A percentile compares a stretch with the other conserved stretches of the same genome.
Evolutionary conservation across 345 rosid genomes (phyloP).

Genomic region (Eutrema japonicum): DNA sequence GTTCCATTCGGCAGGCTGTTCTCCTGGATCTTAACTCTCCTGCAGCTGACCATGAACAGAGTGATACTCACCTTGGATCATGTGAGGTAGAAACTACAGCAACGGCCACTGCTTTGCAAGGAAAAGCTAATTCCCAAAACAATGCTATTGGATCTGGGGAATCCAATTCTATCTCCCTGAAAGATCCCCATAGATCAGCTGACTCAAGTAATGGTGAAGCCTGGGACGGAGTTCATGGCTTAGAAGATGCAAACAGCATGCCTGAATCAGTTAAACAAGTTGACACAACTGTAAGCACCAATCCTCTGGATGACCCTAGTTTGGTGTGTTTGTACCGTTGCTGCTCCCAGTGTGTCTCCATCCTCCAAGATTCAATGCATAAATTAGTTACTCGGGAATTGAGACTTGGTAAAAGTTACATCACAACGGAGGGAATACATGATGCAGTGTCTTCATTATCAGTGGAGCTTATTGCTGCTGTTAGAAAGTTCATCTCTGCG

Average conservation of each 20-base stretch:
- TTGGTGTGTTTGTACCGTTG: slow-evolving; percentile 62
- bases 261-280: slow-evolving; percentile 29
- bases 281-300: slow-evolving; percentile 34
- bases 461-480: slow-evolving; percentile 61
- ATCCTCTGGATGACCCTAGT: slow-evolving; percentile 44
- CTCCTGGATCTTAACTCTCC: slow-evolving; percentile 48
- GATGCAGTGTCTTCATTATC: slow-evolving; percentile 74
- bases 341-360: slow-evolving; percentile 63
- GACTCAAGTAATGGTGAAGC: slow-evolving; percentile 29
- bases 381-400: slow-evolving; percentile 52
- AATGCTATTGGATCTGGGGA: slow-evolving; percentile 43
- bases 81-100: slow-evolving; percentile 37
- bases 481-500: slow-evolving; percentile 53
- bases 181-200: slow-evolving; percentile 40
- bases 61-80: slow-evolving; percentile 42
- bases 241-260: slow-evolving; percentile 31
- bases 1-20: slow-evolving; percentile 24
- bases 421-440: slow-evolving; percentile 67
- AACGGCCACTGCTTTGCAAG: slow-evolving; percentile 31
- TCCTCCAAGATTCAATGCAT: slow-evolving; percentile 57
- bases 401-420: slow-evolving; percentile 47
- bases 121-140: slow-evolving; percentile 34
- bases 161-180: slow-evolving; percentile 30
- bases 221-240: slow-evolving; percentile 38
- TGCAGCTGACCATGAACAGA: slow-evolving; percentile 46